phyloP scores from a whole-genome alignment of 768 basidiomycete genomes.

The Pleurotus platypus region DNA sequence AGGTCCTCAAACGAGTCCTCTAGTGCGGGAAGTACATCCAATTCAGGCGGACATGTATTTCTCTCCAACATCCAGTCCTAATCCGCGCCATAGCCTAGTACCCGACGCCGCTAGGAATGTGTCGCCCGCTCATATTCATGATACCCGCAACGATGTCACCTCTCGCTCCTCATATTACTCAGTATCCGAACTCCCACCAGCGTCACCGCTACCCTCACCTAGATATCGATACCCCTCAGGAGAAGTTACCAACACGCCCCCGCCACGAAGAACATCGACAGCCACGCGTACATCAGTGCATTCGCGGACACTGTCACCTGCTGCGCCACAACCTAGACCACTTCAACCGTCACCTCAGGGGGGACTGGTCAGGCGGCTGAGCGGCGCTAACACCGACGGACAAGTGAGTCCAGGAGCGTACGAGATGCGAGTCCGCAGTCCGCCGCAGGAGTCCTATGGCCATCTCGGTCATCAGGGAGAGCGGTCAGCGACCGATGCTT shows the following conservation, averaged over 20 bases:
- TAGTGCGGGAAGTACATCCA: constrained; percentile 33
- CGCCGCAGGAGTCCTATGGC: constrained; percentile 12
- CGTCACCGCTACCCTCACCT: constrained; percentile 57
- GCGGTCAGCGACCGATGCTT: constrained; percentile 35
- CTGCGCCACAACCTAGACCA: constrained; percentile 19
- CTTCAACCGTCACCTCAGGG: constrained; percentile 17
- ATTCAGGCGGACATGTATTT: constrained; percentile 42
- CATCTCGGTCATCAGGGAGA: constrained; percentile 17
- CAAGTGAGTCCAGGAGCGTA: constrained; percentile 22
- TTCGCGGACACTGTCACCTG: constrained; percentile 16
- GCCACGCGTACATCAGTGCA: constrained; percentile 23
- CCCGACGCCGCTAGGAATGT: constrained; percentile 9
- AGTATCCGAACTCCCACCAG: constrained; percentile 57
- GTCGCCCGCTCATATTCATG: not conserved
- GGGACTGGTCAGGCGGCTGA: constrained; percentile 11
- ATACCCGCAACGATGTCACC: not conserved
- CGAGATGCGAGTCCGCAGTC: constrained; percentile 36
- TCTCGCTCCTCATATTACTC: constrained; percentile 60
- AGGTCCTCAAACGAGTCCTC: constrained; percentile 17
- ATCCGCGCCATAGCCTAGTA: constrained; percentile 11
- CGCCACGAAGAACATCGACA: constrained; percentile 34
- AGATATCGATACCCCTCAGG: constrained; percentile 43
- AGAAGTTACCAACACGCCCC: constrained; percentile 41
- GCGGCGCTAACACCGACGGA: constrained; percentile 5
- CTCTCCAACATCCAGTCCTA: constrained; percentile 26